These are phyloP conservation scores for Arctium minus DNA, from an alignment of 129 eudicot species.

Conservation along the genomic window DNA sequence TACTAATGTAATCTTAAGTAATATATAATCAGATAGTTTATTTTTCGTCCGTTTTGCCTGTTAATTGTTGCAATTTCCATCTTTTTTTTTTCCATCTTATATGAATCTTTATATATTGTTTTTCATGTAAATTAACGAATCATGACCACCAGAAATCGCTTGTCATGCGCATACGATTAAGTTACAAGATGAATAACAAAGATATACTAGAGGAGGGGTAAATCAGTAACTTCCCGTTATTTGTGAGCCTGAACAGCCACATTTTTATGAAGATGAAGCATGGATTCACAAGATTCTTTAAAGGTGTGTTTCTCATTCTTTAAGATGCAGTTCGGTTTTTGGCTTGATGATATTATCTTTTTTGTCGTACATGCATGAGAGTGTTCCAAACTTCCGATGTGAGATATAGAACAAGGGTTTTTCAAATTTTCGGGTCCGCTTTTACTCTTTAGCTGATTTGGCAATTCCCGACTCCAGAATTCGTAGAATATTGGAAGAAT, in stretches of 20 bases:
- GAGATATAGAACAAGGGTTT: too few relatives aligned
- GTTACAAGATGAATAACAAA: constrained; percentile 51
- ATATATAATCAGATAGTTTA: constrained; percentile 6
- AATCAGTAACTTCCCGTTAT: constrained; percentile 60
- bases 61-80: neutral
- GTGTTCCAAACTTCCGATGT: too few relatives aligned
- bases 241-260: constrained; percentile 28
- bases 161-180: constrained; percentile 71
- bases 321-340: too few relatives aligned
- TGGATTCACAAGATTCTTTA: neutral
- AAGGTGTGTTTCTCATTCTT: neutral
- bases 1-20: neutral
- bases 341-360: too few relatives aligned
- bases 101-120: neutral
- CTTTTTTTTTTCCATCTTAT: neutral
- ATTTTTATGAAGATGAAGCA: neutral
- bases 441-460: neutral
- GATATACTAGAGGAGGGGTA: constrained; percentile 71
- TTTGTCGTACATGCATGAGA: too few relatives aligned
- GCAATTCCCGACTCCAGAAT: too few relatives aligned
- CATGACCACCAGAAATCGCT: constrained; percentile 56
- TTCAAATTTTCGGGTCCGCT: too few relatives aligned
- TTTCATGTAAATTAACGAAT: neutral
- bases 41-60: neutral
- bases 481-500: too few relatives aligned